Percentiles rank a stretch among this genome's conserved stretches.
These are phyloP conservation scores for Craspedostauros australis DNA, from an alignment of 108 stramenopile genomes.

Conservation along the genomic window DNA sequence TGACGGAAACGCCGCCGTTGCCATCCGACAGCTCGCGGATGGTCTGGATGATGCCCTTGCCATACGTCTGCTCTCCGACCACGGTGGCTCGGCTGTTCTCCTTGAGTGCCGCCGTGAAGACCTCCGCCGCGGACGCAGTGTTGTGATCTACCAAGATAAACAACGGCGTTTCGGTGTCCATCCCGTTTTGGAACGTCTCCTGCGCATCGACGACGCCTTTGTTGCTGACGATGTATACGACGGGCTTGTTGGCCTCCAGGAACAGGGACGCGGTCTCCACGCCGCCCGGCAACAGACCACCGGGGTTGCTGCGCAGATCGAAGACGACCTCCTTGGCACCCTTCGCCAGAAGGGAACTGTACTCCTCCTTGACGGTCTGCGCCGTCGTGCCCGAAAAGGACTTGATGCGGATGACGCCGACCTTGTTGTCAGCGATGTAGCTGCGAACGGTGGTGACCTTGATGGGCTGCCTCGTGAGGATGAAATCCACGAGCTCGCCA, in stretches of 20 bases:
- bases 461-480: slow-evolving; percentile 76
- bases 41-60: slow-evolving; percentile 90
- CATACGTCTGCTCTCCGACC: slow-evolving; percentile 80
- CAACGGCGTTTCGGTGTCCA: slow-evolving; percentile 60
- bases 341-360: slow-evolving; percentile 67
- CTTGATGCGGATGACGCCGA: slow-evolving; percentile 81
- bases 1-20: slow-evolving; percentile 86
- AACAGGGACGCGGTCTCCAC: slow-evolving; percentile 90
- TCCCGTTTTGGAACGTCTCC: slow-evolving; percentile 54
- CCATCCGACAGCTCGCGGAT: slow-evolving; percentile 53
- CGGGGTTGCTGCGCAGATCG: slow-evolving; percentile 91
- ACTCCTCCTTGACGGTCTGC: slow-evolving; percentile 56
- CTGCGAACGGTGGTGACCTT: slow-evolving; percentile 77
- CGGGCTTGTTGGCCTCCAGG: slow-evolving; percentile 66
- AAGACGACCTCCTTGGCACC: slow-evolving; percentile 75
- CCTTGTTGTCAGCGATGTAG: slow-evolving; percentile 52
- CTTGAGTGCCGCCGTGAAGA: slow-evolving; percentile 82
- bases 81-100: slow-evolving; percentile 75
- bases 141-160: slow-evolving; percentile 75
- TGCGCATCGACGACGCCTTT: slow-evolving; percentile 68
- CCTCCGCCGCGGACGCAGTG: slow-evolving; percentile 87
- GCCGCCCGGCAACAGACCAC: slow-evolving; percentile 92
- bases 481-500: slow-evolving; percentile 74
- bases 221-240: slow-evolving; percentile 81
- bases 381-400: slow-evolving; percentile 86